Percentiles rank a stretch among this genome's conserved stretches.
Conservation (phyloP, 768 basidiomycete species). For the Kwoniella sp. region DNA sequence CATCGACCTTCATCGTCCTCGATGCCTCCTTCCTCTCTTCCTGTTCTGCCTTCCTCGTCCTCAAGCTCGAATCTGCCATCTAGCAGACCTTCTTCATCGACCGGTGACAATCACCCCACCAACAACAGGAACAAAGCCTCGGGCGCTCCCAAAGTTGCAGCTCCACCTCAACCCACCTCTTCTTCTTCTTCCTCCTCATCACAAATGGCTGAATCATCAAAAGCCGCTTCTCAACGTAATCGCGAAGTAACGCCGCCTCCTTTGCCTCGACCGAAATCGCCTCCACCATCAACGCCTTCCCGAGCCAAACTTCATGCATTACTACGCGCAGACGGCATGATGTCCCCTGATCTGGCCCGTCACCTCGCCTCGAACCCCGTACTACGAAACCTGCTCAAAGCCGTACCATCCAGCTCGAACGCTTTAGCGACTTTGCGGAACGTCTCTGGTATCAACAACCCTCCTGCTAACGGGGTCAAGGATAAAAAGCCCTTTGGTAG, state of each 20-base stretch:
- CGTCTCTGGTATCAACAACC: conserved; percentile 18
- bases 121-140: no score
- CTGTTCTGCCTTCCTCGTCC: conserved; percentile 20
- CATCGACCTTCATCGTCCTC: conserved; percentile 25
- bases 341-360: conserved; percentile 44
- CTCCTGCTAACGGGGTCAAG: conserved; percentile 2
- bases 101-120: conserved; percentile 12
- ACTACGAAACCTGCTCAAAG: conserved; percentile 40
- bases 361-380: conserved; percentile 43
- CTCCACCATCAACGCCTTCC: conserved; percentile 49
- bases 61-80: conserved; percentile 16
- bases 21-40: conserved; percentile 29
- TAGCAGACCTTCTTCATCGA: conserved; percentile 23
- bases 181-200: background rate
- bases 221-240: conserved; percentile 14
- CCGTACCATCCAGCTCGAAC: conserved; percentile 31
- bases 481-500: conserved; percentile 9
- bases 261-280: conserved; percentile 29
- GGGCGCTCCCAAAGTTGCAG: background rate
- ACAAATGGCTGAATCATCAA: background rate
- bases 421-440: conserved; percentile 15
- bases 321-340: conserved; percentile 36
- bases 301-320: conserved; percentile 38
- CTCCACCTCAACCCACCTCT: no score
- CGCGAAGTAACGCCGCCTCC: conserved; percentile 42